Base-by-base conservation (phyloP, 352 stramenopile genomes). In the Pythium diclinum region DNA sequence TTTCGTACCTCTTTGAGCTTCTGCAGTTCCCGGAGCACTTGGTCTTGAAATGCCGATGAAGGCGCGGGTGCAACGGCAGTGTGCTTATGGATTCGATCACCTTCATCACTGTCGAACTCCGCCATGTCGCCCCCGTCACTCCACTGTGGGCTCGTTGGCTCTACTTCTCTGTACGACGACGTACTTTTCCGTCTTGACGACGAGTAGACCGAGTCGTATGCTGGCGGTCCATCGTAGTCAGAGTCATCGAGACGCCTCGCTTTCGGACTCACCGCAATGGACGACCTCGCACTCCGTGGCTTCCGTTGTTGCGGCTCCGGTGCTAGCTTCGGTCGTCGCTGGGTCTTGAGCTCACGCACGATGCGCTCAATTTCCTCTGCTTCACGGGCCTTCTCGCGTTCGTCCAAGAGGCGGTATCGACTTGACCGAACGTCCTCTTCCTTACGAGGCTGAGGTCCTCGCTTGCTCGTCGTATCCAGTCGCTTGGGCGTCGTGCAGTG, bases 21-120 rank as follows among this genome's bases (percentile, higher is more conserved):
- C n/a, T 77, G 75, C 6, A 89, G 63, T 48, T 89, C 76, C 2
- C 67, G 36, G 3, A 89, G 40, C 10, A 89, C 71, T 57, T 81
- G 69, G 0, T 72, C 52, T 62, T 87, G 72, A 46, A 89, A 89
- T 5, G 42, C 55, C 8, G 47, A 6, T 3, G 54, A 40, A 2
- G 11, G 33, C 16, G 38, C 11, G n/a, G 54, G 54, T 11, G 6
- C 19, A 13, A 59, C 60, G 30, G 49, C 51, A 21, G 7, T 30
- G 10, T 17, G 19, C 16, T 32, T 36, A 17, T 32, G 3, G 30
- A 13, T 13, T 10, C 6, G 21, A 0, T 33, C 8, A 17, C 19
- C 14, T 8, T 60, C 38, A 13, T 48, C 51, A 6, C 36, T 47
- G 13, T 44, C 53, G 0, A 61, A 61, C 10, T 36, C 28, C 7